These are phyloP conservation scores for Lecanoromycetidae sp. DNA, from an alignment of 2,329 filamentous ascomycete species.

Conservation along the genomic window DNA sequence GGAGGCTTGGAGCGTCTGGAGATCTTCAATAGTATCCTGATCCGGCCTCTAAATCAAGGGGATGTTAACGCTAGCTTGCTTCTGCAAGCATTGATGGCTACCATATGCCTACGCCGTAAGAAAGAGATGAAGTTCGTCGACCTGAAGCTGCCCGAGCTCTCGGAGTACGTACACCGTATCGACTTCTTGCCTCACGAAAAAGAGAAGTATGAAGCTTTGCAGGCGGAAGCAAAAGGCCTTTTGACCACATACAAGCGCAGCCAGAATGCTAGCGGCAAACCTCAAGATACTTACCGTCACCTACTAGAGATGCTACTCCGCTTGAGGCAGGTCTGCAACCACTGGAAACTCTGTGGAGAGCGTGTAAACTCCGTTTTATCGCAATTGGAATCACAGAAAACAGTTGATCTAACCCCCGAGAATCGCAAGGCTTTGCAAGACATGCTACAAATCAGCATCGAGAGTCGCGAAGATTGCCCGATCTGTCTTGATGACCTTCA, in stretches of 20 bases:
- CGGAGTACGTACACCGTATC: constrained; percentile 65
- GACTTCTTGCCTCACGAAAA: constrained; percentile 61
- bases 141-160: constrained; percentile 62
- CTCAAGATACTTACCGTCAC: constrained; percentile 50
- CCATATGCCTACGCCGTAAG: constrained; percentile 65
- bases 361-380: constrained; percentile 61
- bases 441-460: constrained; percentile 62
- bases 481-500: constrained; percentile 65
- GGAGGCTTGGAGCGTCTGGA: constrained; percentile 62
- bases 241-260: constrained; percentile 47
- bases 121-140: constrained; percentile 87
- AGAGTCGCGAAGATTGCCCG: constrained; percentile 70
- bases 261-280: constrained; percentile 30
- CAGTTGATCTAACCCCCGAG: constrained; percentile 58
- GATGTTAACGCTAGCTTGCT: constrained; percentile 48
- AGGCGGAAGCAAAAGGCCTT: constrained; percentile 61
- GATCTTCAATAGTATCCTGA: constrained; percentile 62
- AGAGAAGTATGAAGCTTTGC: constrained; percentile 55
- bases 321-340: constrained; percentile 75
- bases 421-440: constrained; percentile 62
- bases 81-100: constrained; percentile 65
- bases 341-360: constrained; percentile 70
- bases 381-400: constrained; percentile 53
- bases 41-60: constrained; percentile 52
- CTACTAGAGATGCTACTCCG: constrained; percentile 72